Base-by-base conservation (phyloP, 1,284 basidiomycete species). In the Ceratobasidium sp. region DNA sequence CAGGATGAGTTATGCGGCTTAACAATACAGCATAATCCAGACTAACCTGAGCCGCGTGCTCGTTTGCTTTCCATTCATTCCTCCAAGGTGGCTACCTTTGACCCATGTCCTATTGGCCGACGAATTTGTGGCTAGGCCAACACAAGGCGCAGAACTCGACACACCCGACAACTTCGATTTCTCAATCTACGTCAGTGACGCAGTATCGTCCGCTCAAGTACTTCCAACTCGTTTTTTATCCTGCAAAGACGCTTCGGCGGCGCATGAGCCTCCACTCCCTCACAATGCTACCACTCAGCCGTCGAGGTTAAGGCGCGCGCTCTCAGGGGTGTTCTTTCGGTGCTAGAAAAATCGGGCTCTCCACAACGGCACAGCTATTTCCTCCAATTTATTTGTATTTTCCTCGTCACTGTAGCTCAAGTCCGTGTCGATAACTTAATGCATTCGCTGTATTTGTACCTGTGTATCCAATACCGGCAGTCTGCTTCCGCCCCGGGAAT, bases 101-200 rank as follows among this genome's bases (percentile, higher is more conserved):
- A 34, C 34, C 13, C 44, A 15, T 13, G 44, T 66, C 15, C 32
- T 32, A n/a, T 19, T 22, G 22, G 59, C 59, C 37, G 22, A 62
- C 22, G 59, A 43, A 22, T 62, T 62, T 19, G 17, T 3, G 29
- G n/a, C 17, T 37, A n/a, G 3, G 15, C 37, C 34, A 19, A 40
- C 2, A 9, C 59, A 32, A 37, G 37, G 4, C 2, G 46, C 46
- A 17, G 46, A 49, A 49, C 46, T 49, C 6, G 46, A 62, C 4
- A 19, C 37, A 62, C 43, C n/a, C 17, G 34, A 43, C n/a, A 32
- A 2, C 2, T 1, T 19, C 9, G 34, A 43, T 40, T 62, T 37
- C 43, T 17, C 37, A 6, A 62, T 62, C 3, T 70, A 70, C 15
- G 32, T 70, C 19, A 70, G 68, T 22, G 68, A 70, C 15, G 68